Base-by-base conservation (phyloP, 164 flowering plant species). In the Umbellularia californica region DNA sequence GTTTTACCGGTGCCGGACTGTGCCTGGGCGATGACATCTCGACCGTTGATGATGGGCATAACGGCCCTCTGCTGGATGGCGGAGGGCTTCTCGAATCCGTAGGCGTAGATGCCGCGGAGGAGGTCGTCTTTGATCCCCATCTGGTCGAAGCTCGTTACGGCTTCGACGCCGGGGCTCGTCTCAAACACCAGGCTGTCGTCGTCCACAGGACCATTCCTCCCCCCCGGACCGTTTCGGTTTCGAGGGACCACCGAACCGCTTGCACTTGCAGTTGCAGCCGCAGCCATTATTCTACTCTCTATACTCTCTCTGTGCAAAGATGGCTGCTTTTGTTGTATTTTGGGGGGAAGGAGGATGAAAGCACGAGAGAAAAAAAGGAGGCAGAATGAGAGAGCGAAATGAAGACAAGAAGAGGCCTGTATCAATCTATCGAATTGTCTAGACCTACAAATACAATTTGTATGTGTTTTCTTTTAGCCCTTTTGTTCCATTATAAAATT, bases 1-100 rank as follows among this genome's bases (percentile, higher is more conserved):
- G 97, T 89, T 79, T 93, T 95, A 0, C 98, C 98, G 11, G 97
- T 95, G 33, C 98, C 98, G 68, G 94, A 89, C 75, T 95, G 98
- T 5, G 97, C 98, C 85, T 95, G 98, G 0, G 98, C 97, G 55
- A 95, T 91, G 15, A 95, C 98, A 64, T 95, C 97, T 1, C 97
- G 88, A 5, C 97, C 97, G 50, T 85, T 78, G 65, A 95, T 89
- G 67, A 93, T 95, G n/a, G 97, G 97, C 79, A 83, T 76, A 2
- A 95, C 93, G 3, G 97, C 98, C 14, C 97, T 81, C 83, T 93
- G 97, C 74, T 93, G 97, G 13, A 95, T 95, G 3, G 97, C 98
- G 7, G 98, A 95, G 2, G 98, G 97, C 80, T 93, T 95, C 86
- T 90, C 94, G 80, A 91, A 93, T 15, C 97, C 97, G 74, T 89